Conservation (phyloP, 2,329 filamentous ascomycete species). For the Bretziella fagacearum region DNA sequence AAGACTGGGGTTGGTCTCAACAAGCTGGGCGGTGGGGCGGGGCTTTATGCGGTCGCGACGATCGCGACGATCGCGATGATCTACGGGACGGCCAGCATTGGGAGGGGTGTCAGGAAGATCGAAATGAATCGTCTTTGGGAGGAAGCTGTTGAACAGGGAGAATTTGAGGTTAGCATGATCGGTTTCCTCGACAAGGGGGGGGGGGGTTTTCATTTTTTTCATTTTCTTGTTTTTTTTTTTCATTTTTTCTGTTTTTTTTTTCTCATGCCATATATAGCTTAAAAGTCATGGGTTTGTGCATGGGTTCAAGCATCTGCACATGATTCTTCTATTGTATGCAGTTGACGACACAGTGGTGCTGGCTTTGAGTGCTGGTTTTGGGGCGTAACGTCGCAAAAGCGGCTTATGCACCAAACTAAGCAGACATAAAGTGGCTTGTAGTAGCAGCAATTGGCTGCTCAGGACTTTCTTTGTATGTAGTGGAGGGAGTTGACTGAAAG, state of each 20-base stretch:
- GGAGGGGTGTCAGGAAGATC: constrained; percentile 42
- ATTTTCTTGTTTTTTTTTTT: too few relatives aligned
- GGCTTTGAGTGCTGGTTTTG: too few relatives aligned
- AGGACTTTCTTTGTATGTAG: not conserved
- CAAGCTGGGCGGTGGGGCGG: constrained; percentile 19
- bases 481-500: not conserved
- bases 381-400: not conserved
- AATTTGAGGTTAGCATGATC: constrained; percentile 1
- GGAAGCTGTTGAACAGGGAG: constrained; percentile 45
- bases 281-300: too few relatives aligned
- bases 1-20: constrained; percentile 31
- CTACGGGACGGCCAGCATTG: constrained; percentile 21
- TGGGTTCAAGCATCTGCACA: too few relatives aligned
- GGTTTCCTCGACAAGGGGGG: not conserved
- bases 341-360: too few relatives aligned
- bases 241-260: too few relatives aligned
- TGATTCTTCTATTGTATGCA: too few relatives aligned
- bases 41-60: constrained; percentile 19
- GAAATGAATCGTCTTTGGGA: constrained; percentile 87
- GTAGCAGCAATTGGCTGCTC: not conserved
- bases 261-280: too few relatives aligned
- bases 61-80: constrained; percentile 14
- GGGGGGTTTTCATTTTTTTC: not conserved
- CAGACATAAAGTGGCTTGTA: constrained; percentile 1
- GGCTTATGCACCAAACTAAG: not conserved